A percentile compares a stretch with the other conserved stretches of the same genome.
Evolutionary conservation across 2,329 filamentous ascomycete species (phyloP).

Genomic region (Colletotrichum phormii): DNA sequence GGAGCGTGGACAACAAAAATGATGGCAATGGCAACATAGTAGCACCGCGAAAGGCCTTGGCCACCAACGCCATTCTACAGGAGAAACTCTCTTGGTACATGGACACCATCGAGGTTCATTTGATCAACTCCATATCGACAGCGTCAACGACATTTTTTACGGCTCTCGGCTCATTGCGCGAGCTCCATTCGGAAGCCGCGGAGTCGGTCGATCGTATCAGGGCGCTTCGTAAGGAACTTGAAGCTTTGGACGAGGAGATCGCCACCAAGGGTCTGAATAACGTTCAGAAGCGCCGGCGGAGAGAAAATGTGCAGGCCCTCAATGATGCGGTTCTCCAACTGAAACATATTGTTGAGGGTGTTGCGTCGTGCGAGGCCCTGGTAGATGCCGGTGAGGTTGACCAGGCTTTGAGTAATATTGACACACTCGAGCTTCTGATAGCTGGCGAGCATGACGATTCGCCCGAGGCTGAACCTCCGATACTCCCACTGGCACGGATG

Average conservation of each 20-base stretch:
- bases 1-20: slow-evolving; percentile 64
- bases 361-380: slow-evolving; percentile 81
- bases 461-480: slow-evolving; percentile 44
- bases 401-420: slow-evolving; percentile 80
- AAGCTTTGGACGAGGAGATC: slow-evolving; percentile 86
- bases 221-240: slow-evolving; percentile 80
- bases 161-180: slow-evolving; percentile 88
- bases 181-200: slow-evolving; percentile 91
- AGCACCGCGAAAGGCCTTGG: slow-evolving; percentile 84
- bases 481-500: slow-evolving; percentile 52
- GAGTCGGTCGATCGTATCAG: slow-evolving; percentile 92
- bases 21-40: slow-evolving; percentile 67
- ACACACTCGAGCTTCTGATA: slow-evolving; percentile 82
- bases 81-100: slow-evolving; percentile 99
- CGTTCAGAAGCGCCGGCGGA: slow-evolving; percentile 82
- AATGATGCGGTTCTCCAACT: slow-evolving; percentile 87
- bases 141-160: slow-evolving; percentile 98
- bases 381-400: slow-evolving; percentile 89
- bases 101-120: slow-evolving; percentile 97
- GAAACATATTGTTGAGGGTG: slow-evolving; percentile 78
- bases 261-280: slow-evolving; percentile 87
- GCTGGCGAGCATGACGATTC: slow-evolving; percentile 71
- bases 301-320: slow-evolving; percentile 86
- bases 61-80: slow-evolving; percentile 96
- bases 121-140: slow-evolving; percentile 95